Evolutionary conservation across 1,139 yeast species (phyloP).

Genomic region (Magnusiomyces tetraspermus): DNA sequence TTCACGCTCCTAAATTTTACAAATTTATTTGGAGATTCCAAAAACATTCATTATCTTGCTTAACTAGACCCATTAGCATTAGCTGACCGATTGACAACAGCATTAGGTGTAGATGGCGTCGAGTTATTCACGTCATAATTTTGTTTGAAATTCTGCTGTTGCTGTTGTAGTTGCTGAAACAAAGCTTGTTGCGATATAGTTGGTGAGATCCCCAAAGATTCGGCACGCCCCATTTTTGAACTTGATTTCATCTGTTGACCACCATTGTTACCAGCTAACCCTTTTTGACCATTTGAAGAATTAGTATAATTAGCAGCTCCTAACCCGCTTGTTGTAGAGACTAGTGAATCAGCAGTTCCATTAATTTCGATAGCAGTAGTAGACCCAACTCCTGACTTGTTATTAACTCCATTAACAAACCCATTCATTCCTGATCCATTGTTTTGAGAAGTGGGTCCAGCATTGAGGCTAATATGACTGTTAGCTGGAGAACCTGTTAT

Average conservation of each 20-base stretch:
- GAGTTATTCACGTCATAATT: background rate
- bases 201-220: background rate
- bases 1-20: too few relatives aligned
- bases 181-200: background rate
- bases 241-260: slow-evolving; percentile 5
- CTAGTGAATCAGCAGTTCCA: background rate
- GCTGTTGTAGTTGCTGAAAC: background rate
- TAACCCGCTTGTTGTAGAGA: background rate
- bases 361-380: background rate
- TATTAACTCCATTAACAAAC: background rate
- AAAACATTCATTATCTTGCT: too few relatives aligned
- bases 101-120: slow-evolving; percentile 3
- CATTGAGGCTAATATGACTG: too few relatives aligned
- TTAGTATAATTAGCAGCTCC: background rate
- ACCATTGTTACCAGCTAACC: too few relatives aligned
- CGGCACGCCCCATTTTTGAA: background rate
- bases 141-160: background rate
- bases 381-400: too few relatives aligned
- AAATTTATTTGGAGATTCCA: too few relatives aligned
- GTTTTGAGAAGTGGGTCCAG: background rate
- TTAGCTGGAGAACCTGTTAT: background rate
- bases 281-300: background rate
- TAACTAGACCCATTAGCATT: too few relatives aligned
- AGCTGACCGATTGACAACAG: too few relatives aligned
- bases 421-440: background rate